These are phyloP conservation scores for Quercus dentata DNA, from an alignment of 306 rosid genomes.

Conservation along the genomic window DNA sequence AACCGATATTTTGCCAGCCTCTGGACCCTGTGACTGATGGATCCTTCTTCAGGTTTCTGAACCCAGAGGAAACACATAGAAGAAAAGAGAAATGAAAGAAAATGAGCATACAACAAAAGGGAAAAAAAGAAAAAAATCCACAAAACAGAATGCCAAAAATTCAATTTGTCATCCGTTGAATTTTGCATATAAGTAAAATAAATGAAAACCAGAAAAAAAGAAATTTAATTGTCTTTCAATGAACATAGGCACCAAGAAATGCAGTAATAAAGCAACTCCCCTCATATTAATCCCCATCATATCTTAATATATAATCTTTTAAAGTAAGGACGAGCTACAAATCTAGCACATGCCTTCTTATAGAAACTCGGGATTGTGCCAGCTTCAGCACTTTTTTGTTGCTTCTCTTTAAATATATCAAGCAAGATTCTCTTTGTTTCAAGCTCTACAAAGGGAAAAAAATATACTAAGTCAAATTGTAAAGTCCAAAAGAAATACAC, in stretches of 20 bases:
- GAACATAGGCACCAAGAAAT: neutral
- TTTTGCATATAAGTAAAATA: slow-evolving; percentile 13
- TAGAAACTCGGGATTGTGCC: slow-evolving; percentile 94
- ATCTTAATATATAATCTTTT: neutral
- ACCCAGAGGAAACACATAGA: slow-evolving; percentile 7
- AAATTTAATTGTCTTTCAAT: neutral
- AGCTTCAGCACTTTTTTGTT: slow-evolving; percentile 88
- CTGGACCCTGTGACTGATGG: slow-evolving; percentile 91
- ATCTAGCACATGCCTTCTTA: slow-evolving; percentile 73
- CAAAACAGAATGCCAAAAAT: neutral
- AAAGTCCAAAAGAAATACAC: slow-evolving; percentile 1
- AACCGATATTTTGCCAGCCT: slow-evolving; percentile 91
- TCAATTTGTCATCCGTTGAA: neutral
- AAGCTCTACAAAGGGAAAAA: slow-evolving; percentile 56
- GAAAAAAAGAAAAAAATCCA: neutral
- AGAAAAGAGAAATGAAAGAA: neutral
- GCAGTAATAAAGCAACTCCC: neutral
- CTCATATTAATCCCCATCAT: slow-evolving; percentile 1
- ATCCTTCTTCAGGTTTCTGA: slow-evolving; percentile 99
- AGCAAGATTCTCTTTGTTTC: slow-evolving; percentile 97
- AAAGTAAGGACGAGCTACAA: slow-evolving; percentile 15
- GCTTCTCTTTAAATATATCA: slow-evolving; percentile 97
- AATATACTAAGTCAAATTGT: neutral
- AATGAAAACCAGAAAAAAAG: slow-evolving; percentile 10
- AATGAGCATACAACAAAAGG: neutral